phyloP scores from a whole-genome alignment of 2,329 filamentous ascomycete species.

The Alternaria brassicicola region DNA sequence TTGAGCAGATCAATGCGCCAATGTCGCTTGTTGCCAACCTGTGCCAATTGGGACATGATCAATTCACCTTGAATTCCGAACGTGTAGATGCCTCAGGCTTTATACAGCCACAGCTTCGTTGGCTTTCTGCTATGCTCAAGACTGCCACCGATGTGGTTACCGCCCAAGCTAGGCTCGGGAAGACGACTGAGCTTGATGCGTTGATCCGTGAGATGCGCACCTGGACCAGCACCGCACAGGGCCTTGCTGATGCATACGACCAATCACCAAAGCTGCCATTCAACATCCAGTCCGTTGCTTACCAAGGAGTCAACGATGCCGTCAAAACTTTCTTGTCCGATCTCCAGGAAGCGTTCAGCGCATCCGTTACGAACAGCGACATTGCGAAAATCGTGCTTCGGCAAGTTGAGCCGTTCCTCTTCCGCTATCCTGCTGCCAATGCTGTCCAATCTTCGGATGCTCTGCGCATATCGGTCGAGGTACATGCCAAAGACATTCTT shows the following conservation, averaged over 20 bases:
- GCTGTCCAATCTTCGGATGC: slow-evolving; percentile 1
- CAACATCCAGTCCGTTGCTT: slow-evolving; percentile 33
- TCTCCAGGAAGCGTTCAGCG: slow-evolving; percentile 23
- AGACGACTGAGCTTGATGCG: slow-evolving; percentile 39
- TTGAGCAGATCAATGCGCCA: slow-evolving; percentile 48
- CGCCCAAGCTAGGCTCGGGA: slow-evolving; percentile 70
- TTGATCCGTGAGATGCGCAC: slow-evolving; percentile 34
- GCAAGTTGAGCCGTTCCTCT: slow-evolving; percentile 71
- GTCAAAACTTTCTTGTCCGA: slow-evolving; percentile 21
- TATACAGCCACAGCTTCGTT: slow-evolving; percentile 50
- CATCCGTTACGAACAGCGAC: slow-evolving; percentile 30
- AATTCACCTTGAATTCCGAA: slow-evolving; percentile 24
- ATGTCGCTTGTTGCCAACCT: slow-evolving; percentile 45
- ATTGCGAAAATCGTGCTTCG: slow-evolving; percentile 52
- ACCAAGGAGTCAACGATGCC: slow-evolving; percentile 20
- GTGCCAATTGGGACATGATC: slow-evolving; percentile 21
- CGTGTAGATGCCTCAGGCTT: slow-evolving; percentile 15
- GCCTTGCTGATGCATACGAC: slow-evolving; percentile 25
- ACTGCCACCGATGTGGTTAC: slow-evolving; percentile 67
- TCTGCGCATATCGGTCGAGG: slow-evolving; percentile 32
- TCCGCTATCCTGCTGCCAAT: slow-evolving; percentile 21
- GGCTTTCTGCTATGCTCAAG: slow-evolving; percentile 72
- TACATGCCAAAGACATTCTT: slow-evolving; percentile 65
- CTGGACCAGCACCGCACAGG: slow-evolving; percentile 27
- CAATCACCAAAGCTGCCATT: slow-evolving; percentile 32